Evolutionary conservation across 1,139 yeast species (phyloP), one percentile per base, ranked within the genome.

Genomic region (Nakaseomyces nivariensis): DNA sequence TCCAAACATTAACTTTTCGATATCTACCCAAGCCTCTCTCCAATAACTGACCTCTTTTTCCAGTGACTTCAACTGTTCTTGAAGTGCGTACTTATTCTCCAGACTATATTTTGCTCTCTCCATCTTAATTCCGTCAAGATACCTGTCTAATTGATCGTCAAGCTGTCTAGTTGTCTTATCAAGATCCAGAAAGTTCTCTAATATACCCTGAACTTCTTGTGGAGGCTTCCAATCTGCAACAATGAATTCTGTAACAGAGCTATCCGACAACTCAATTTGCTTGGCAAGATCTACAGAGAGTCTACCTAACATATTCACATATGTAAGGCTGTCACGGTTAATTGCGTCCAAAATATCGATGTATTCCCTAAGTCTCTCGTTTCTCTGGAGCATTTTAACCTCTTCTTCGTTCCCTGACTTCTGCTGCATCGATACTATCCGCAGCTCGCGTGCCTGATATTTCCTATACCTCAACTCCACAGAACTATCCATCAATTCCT

Each of bases 1-100:
- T 7, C 67, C 67, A 49, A 64, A 64, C 60, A 64, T 54, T 43
- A 60, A 47, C 47, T 50, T 56, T 45, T 64, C 68, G 31, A 64
- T 54, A 34, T 58, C 55, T 26, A 61, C 62, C 58, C 63, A 61
- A 38, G 63, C 63, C 40, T 56, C 58, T 43, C 63, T 57, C 68
- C 68, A 64, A 13, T 55, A 52, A 10, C 57, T 58, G 1, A 62
- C 63, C 40, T 62, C 66, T 43, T 55, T 57, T 9, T 56, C 59
- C 31, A 63, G 42, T 22, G 54, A 50, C 10, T 51, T 46, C 36
- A 63, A 46, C 10, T 50, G 49, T n/a, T 55, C 56, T 43, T 63
- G 60, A 37, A 64, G 48, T 2, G 60, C 45, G 41, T 63, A 56
- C 42, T 60, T 61, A 50, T 64, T 64, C 43, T 63, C 66, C 25